Conservation (phyloP, 768 basidiomycete genomes). For the Russula brevipes region DNA sequence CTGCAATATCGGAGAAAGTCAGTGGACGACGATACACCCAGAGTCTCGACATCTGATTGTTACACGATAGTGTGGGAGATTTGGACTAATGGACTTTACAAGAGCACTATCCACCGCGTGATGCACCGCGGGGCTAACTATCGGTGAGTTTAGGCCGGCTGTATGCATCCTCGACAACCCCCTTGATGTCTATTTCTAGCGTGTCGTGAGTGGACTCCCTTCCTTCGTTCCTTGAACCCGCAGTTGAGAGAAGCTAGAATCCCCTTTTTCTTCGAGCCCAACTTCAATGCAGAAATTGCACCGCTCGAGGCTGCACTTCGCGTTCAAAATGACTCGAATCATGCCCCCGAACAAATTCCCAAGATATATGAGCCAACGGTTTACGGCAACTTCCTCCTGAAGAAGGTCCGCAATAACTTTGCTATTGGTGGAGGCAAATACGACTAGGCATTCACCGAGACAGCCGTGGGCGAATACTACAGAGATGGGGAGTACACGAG, state of each 20-base stretch:
- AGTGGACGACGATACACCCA: conserved; percentile 28
- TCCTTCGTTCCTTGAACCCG: not conserved
- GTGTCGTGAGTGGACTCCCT: conserved; percentile 54
- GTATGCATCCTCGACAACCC: not conserved
- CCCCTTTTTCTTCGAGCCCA: conserved; percentile 94
- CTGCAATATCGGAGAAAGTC: conserved; percentile 90
- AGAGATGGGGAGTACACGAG: conserved; percentile 5
- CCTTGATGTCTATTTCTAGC: conserved; percentile 33
- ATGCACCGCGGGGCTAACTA: conserved; percentile 73
- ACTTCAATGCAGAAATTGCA: conserved; percentile 63
- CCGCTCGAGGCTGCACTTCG: conserved; percentile 61
- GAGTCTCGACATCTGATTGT: not conserved
- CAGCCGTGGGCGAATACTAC: not conserved
- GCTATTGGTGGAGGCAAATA: conserved; percentile 37
- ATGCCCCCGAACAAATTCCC: conserved; percentile 20
- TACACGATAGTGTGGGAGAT: conserved; percentile 74
- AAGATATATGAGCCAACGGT: conserved; percentile 44
- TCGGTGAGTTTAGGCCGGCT: conserved; percentile 30
- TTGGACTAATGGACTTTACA: conserved; percentile 86
- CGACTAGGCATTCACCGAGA: conserved; percentile 26
- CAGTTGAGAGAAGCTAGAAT: conserved; percentile 41
- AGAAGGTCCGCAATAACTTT: conserved; percentile 75
- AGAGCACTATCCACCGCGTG: conserved; percentile 85
- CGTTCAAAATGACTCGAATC: conserved; percentile 32
- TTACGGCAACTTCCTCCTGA: conserved; percentile 75